Evolutionary conservation across 2,329 filamentous ascomycete species (phyloP), one percentile per base, ranked within the genome.

Genomic region (Neonectria sp.): DNA sequence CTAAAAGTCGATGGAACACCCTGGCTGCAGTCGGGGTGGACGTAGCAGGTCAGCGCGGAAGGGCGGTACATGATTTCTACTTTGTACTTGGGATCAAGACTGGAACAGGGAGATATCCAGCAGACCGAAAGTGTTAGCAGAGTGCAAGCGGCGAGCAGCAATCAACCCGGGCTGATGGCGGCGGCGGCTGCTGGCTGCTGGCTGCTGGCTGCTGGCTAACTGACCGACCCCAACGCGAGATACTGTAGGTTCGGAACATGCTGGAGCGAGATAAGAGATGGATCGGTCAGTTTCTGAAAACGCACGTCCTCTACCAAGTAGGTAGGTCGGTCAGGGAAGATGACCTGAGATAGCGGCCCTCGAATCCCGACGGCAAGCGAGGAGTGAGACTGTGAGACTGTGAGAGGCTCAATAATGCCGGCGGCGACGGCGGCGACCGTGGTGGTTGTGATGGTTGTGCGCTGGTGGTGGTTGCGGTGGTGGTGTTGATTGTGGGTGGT

Each of bases 231-330:
- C 49, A 46, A 60, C 29, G 17, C 40, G 37, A 59, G 49, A 59
- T 45, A 21, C 46, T 6, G 21, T 52, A 25, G 43, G 31, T 25
- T 15, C n/a, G 43, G 17, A 37, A 49, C 48, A 8, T 55, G 49
- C 48, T 55, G n/a, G 49, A 48, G 40, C 21, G 35, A 65, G 62
- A 65, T 65, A 65, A 65, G 55, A 64, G 43, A 60, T 51, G 49
- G 45, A 55, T 65, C 45, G 62, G 62, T 60, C 31, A 52, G 56
- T 45, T 60, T 29, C 25, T 25, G 31, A 45, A 59, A 55, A 55
- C 56, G 56, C 62, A 65, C 62, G 40, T 51, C 51, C 62, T 48
- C 62, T 43, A 60, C 55, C 40, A 55, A 59, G 55, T 48, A 31
- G 62, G 62, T 55, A 65, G 56, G 56, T 60, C 56, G 49, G 49